Evolutionary conservation across 225 moss, liverwort and hornwort genomes (phyloP).

Genomic region (Takakia lepidozioides): DNA sequence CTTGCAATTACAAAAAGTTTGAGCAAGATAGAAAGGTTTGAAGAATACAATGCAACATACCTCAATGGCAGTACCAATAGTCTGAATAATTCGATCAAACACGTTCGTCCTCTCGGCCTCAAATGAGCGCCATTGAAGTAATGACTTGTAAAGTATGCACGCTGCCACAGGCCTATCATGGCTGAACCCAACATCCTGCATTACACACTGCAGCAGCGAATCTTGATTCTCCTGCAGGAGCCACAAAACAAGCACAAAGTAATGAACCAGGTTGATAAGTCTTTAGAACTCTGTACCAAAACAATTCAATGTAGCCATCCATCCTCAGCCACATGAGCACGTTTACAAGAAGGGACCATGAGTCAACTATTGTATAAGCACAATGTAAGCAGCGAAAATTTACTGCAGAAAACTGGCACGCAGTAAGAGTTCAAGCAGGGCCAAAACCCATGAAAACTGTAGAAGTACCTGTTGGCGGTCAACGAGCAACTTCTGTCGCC

Average conservation of each 20-base stretch:
- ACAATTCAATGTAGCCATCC: too few relatives aligned
- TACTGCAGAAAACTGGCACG: too few relatives aligned
- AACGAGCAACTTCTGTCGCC: conserved; percentile 75
- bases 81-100: conserved; percentile 91
- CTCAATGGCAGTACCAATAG: conserved; percentile 86
- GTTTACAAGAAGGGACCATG: too few relatives aligned
- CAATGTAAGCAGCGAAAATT: too few relatives aligned
- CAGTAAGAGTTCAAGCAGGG: too few relatives aligned
- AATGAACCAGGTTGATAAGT: too few relatives aligned
- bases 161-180: conserved; percentile 85
- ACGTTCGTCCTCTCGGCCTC: conserved; percentile 95
- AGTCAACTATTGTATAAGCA: too few relatives aligned
- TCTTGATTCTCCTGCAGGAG: conserved; percentile 85
- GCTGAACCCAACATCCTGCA: conserved; percentile 94
- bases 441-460: too few relatives aligned
- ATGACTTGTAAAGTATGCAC: conserved; percentile 82
- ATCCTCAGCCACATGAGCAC: too few relatives aligned
- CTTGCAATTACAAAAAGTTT: not conserved
- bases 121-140: conserved; percentile 92
- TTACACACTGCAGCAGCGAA: conserved; percentile 80
- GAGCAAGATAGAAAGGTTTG: not conserved
- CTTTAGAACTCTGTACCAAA: too few relatives aligned
- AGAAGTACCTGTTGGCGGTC: conserved; percentile 75
- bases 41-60: conserved; percentile 10
- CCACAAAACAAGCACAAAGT: conserved; percentile 1